phyloP scores from a whole-genome alignment of 2,329 filamentous ascomycete genomes.

The Fusarium setosum region DNA sequence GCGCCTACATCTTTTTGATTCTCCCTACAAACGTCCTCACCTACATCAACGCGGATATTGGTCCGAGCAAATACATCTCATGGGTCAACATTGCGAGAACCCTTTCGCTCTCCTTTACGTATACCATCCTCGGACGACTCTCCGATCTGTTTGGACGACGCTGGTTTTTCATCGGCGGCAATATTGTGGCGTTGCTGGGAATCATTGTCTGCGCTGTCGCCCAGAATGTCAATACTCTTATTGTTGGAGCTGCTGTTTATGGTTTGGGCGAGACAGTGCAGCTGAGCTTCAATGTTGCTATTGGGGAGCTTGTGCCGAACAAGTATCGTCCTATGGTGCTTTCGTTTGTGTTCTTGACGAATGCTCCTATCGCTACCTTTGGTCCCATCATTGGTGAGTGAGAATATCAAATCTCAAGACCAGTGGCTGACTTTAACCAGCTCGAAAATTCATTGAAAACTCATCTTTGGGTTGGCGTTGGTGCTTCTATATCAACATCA shows the following conservation, averaged over 20 bases:
- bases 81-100: slow-evolving; percentile 52
- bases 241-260: slow-evolving; percentile 50
- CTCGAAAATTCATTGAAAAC: slow-evolving; percentile 49
- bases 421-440: slow-evolving; percentile 23
- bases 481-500: slow-evolving; percentile 56
- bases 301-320: slow-evolving; percentile 56
- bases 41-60: slow-evolving; percentile 52
- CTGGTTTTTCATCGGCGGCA: slow-evolving; percentile 54
- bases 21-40: slow-evolving; percentile 52
- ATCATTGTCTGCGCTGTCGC: slow-evolving; percentile 51
- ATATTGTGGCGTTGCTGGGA: slow-evolving; percentile 49
- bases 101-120: slow-evolving; percentile 49
- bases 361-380: slow-evolving; percentile 48
- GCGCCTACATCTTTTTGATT: slow-evolving; percentile 51
- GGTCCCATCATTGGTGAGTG: slow-evolving; percentile 49
- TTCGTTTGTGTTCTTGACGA: slow-evolving; percentile 49
- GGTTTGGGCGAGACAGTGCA: slow-evolving; percentile 52
- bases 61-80: slow-evolving; percentile 48
- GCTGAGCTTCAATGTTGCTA: slow-evolving; percentile 50
- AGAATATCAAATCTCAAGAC: no score
- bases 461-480: slow-evolving; percentile 52
- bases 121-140: slow-evolving; percentile 52
- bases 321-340: slow-evolving; percentile 52
- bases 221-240: slow-evolving; percentile 48
- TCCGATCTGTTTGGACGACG: slow-evolving; percentile 54